These are phyloP conservation scores for Dorcoceras hygrometricum DNA, from an alignment of 257 asterid genomes.

Conservation along the genomic window DNA sequence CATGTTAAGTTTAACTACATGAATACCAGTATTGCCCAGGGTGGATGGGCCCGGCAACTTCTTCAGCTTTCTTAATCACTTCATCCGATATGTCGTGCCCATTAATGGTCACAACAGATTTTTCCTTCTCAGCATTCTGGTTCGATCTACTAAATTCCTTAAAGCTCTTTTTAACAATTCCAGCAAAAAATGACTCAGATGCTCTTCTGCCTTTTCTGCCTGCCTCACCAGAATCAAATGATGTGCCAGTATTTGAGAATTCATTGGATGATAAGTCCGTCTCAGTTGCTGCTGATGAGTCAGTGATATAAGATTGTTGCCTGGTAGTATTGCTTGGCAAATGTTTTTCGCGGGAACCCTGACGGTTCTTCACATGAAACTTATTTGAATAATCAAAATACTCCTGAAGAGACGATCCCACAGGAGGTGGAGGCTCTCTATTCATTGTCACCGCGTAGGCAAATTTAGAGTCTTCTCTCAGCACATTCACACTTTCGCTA, in stretches of 20 bases:
- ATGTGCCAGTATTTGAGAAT: constrained; percentile 67
- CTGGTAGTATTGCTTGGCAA: constrained; percentile 28
- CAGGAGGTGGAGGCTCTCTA: constrained; percentile 41
- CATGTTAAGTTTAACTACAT: neutral
- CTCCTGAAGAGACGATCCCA: constrained; percentile 63
- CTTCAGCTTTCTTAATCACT: constrained; percentile 69
- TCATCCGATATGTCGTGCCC: constrained; percentile 61
- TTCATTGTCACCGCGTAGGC: constrained; percentile 34
- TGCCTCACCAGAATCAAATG: constrained; percentile 63
- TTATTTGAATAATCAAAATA: constrained; percentile 64
- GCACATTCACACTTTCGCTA: constrained; percentile 19
- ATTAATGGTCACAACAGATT: constrained; percentile 56
- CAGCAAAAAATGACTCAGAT: constrained; percentile 50
- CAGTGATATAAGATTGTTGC: constrained; percentile 39
- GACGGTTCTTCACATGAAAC: constrained; percentile 30
- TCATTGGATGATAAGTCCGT: constrained; percentile 77
- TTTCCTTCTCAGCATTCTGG: constrained; percentile 39
- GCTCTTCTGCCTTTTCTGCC: constrained; percentile 45
- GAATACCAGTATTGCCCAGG: constrained; percentile 91
- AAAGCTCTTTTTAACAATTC: constrained; percentile 47
- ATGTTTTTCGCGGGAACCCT: constrained; percentile 39
- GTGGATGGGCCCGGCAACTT: constrained; percentile 68
- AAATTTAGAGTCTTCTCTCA: constrained; percentile 29
- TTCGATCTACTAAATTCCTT: constrained; percentile 38
- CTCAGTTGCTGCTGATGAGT: constrained; percentile 60